Base-by-base conservation (phyloP, 2,329 filamentous ascomycete species). In the Ophiocordyceps sinensis region DNA sequence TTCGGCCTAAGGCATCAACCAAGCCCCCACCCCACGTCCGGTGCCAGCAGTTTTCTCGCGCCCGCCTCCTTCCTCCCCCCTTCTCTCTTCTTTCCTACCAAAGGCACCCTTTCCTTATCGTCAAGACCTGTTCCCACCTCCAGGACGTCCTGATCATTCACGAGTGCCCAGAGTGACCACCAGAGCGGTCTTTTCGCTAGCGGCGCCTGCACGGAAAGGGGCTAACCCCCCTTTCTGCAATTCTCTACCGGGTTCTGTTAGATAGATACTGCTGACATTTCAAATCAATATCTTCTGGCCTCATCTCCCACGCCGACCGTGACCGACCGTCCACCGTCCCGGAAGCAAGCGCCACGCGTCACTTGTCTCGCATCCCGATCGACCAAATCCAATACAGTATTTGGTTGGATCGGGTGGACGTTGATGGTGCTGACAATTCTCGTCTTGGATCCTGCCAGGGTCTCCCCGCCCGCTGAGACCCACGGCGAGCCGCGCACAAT, bases 61-160 rank as follows among this genome's bases (percentile, higher is more conserved):
- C 45, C 48, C 47, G 35, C 37, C 36, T 34, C 10, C 28, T 4
- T 32, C 10, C 28, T 4, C n/a, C 48, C 52, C 52, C 52, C 43
- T 26, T 41, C 40, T 36, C 28, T 29, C 38, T 45, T 45, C 51
- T 58, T 50, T 63, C 52, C 63, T 55, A 62, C 49, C 30, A 67
- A 73, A 70, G 82, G 82, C 84, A 82, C 76, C 67, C 73, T 76
- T 79, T 81, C 86, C 88, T 94, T 95, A 95, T 94, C 88, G 76
- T 88, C 85, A 87, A 79, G 75, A 79, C 70, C 74, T 70, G 70
- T 70, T 64, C 70, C 67, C 59, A 64, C 62, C 65, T 68, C 77
- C 73, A 82, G 72, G 75, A 79, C 74, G 78, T 81, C 75, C 75
- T 85, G 86, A 88, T 79, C 88, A 94, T 94, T 91, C 64, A 77